Base-by-base conservation (phyloP, 129 eudicot species). In the Pulicaria dysenterica region DNA sequence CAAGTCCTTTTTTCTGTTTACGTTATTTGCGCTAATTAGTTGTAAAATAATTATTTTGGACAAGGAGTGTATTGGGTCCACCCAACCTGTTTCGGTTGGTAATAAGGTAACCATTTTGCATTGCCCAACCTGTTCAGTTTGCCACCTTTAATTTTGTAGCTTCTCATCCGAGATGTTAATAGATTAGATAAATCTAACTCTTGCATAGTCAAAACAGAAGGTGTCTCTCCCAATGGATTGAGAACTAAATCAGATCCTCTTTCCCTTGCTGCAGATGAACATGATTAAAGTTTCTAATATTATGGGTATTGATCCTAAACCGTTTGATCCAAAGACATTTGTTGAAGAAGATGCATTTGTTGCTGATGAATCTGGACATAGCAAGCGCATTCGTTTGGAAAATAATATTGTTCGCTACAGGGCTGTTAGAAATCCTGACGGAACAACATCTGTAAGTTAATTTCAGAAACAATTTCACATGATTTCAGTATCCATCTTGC, bases 281-380 rank as follows among this genome's bases (percentile, higher is more conserved):
- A 83, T 95, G 86, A 95, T 95, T 44, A 90, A 92, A 63, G 99
- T 95, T 64, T 95, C 99, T 34, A 95, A 95, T 70, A 95, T 95
- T 64, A 95, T 95, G 99, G 99, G 99, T 48, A 81, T 95, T 64
- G 97, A 95, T 75, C 88, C 96, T n/a, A 91, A 90, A 73, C 99
- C 97, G 16, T 95, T 95, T 80, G 96, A 95, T 82, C 97, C 91
- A 10, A 83, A 90, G 79, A 86, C 97, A 13, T 95, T 83, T 80
- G 96, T 86, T 73, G 99, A 95, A 78, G 97, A 95, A 79, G 99
- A 91, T 71, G 80, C 77, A 37, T 83, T 88, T 67, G 89, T 86
- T 85, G 88, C 91, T 11, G 99, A 95, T 78, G 99, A 95, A 76
- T 91, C 97, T 75, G 97, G 99, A 68, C 71, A 94, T 19, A 88